phyloP scores from a whole-genome alignment of 306 rosid species.

The Malus orientalis region DNA sequence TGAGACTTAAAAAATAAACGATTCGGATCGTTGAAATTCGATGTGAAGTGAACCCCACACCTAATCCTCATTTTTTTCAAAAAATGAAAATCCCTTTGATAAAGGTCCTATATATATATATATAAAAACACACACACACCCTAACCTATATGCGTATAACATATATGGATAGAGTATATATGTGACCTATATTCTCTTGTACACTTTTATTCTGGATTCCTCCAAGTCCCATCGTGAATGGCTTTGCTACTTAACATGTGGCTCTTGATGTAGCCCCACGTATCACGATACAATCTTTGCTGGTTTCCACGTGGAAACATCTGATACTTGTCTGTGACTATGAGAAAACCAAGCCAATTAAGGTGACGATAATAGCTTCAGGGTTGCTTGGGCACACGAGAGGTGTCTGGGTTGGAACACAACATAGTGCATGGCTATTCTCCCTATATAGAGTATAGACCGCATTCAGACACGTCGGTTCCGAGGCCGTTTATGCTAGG shows the following conservation, averaged over 20 bases:
- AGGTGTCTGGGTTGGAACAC: constrained; percentile 29
- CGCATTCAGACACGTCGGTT: constrained; percentile 15
- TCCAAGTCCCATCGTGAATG: background rate
- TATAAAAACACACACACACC: too few relatives aligned
- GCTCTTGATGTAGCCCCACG: background rate
- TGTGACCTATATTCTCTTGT: background rate
- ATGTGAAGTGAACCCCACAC: too few relatives aligned
- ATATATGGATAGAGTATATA: background rate
- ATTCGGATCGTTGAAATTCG: too few relatives aligned
- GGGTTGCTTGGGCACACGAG: constrained; percentile 26
- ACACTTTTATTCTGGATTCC: background rate
- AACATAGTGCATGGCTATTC: constrained; percentile 27
- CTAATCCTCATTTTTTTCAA: too few relatives aligned
- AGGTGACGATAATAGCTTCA: background rate
- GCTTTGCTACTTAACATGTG: background rate
- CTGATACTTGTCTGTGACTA: background rate
- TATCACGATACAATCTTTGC: background rate
- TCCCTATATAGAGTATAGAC: constrained; percentile 4
- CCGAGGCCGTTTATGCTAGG: constrained; percentile 1
- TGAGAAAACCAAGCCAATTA: background rate
- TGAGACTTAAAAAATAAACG: too few relatives aligned
- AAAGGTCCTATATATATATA: too few relatives aligned
- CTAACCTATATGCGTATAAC: too few relatives aligned
- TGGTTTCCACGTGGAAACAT: constrained; percentile 10
- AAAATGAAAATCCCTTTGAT: too few relatives aligned